Evolutionary conservation across 495 filamentous ascomycete species (phyloP), one percentile per base, ranked within the genome.

Genomic region (Penicillium taxi): DNA sequence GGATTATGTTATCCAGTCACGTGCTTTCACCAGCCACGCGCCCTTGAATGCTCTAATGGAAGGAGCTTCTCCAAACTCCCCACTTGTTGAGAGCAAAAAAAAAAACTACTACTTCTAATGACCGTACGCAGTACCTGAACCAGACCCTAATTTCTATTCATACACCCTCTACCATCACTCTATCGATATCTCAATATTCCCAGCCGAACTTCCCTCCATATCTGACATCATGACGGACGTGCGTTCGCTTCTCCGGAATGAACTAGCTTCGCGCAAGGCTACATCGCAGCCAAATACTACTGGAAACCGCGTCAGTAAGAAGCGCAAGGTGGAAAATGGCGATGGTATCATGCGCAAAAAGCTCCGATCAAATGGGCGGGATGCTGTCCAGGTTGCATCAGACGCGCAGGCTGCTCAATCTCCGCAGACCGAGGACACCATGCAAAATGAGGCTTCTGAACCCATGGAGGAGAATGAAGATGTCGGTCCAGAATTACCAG

Each of bases 181-280:
- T 2, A 33, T 9, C 13, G 23, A 13, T 16, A 4, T 22, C 18
- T 18, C 5, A n/a, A 3, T 25, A 21, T 35, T 26, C 16, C 13
- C 15, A 20, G 11, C 14, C 22, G 26, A 26, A n/a, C 15, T 17
- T 37, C 21, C 5, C 20, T 32, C 16, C 12, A 30, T 7, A 28
- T 13, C 24, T 22, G 17, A n/a, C n/a, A 46, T 44, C 35, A 94
- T 94, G 87, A 76, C 86, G 43, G 86, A 94, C 54, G 81, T 88
- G 11, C 82, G 87, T 28, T 76, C 85, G 13, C 70, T 94, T 12
- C 75, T 94, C 29, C 81, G 86, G 47, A 82, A 77, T 55, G 84
- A 94, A 61, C 81, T 87, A 50, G 78, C 77, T 33, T 74, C 79
- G 31, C 80, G 86, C 44, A 77, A 82, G 49, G 80, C 86, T 42